phyloP scores from a whole-genome alignment of 805 yeast genomes.

The Kazachstania kunashirensis region DNA sequence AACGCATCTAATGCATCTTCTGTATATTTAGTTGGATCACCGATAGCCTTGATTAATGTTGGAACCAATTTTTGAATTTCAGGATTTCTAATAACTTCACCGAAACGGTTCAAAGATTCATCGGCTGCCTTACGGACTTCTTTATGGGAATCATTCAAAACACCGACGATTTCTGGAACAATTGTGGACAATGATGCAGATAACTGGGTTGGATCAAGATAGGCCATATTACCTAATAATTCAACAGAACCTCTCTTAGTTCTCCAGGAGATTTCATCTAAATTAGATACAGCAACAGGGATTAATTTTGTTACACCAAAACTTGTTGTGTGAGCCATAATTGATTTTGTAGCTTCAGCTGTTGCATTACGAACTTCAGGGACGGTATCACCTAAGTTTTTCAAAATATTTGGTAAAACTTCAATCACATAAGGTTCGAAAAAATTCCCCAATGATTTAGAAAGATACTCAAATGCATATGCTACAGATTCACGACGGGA shows the following conservation, averaged over 20 bases:
- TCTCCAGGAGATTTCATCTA: slow-evolving; percentile 91
- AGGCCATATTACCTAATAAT: slow-evolving; percentile 94
- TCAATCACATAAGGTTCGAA: slow-evolving; percentile 95
- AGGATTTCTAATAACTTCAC: slow-evolving; percentile 95
- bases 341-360: slow-evolving; percentile 70
- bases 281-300: slow-evolving; percentile 77
- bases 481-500: slow-evolving; percentile 80
- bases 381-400: slow-evolving; percentile 73
- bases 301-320: slow-evolving; percentile 85
- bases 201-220: slow-evolving; percentile 86
- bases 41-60: slow-evolving; percentile 77
- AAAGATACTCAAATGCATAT: slow-evolving; percentile 74
- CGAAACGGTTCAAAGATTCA: slow-evolving; percentile 76
- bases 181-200: slow-evolving; percentile 81
- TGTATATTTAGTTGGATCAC: slow-evolving; percentile 88
- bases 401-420: slow-evolving; percentile 69
- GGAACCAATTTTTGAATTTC: slow-evolving; percentile 93
- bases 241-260: slow-evolving; percentile 96
- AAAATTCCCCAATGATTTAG: slow-evolving; percentile 59
- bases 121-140: slow-evolving; percentile 96
- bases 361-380: slow-evolving; percentile 87
- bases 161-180: slow-evolving; percentile 94
- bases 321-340: slow-evolving; percentile 86
- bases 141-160: slow-evolving; percentile 87
- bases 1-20: slow-evolving; percentile 79